Evolutionary conservation across 495 filamentous ascomycete species (phyloP).

Genomic region (Daldinia grandis): DNA sequence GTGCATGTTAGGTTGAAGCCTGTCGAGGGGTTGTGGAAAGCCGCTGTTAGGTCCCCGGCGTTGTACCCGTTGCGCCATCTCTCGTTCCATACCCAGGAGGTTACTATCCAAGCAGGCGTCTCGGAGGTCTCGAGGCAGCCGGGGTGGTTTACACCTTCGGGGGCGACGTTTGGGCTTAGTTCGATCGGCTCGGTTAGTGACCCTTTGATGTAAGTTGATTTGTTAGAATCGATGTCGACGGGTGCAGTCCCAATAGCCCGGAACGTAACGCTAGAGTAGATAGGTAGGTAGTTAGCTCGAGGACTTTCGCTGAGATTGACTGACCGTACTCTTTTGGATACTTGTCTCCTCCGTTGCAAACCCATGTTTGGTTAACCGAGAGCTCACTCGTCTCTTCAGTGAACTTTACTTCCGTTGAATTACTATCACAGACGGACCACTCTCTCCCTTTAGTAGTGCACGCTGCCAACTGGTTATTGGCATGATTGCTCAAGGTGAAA

Average conservation of each 20-base stretch:
- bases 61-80: slow-evolving; percentile 18
- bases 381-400: slow-evolving; percentile 7
- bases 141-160: slow-evolving; percentile 35
- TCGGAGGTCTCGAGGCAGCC: slow-evolving; percentile 31
- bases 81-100: slow-evolving; percentile 38
- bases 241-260: slow-evolving; percentile 17
- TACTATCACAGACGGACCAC: slow-evolving; percentile 20
- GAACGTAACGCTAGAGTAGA: slow-evolving; percentile 22
- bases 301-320: neutral
- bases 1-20: slow-evolving; percentile 29
- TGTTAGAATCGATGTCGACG: slow-evolving; percentile 6
- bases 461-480: slow-evolving; percentile 14
- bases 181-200: slow-evolving; percentile 32
- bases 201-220: slow-evolving; percentile 24
- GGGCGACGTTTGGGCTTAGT: slow-evolving; percentile 37
- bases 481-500: slow-evolving; percentile 34
- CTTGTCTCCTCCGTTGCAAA: slow-evolving; percentile 24
- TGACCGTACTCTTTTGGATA: slow-evolving; percentile 19
- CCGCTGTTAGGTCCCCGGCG: slow-evolving; percentile 24
- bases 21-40: slow-evolving; percentile 25
- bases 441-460: slow-evolving; percentile 16
- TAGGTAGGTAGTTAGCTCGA: slow-evolving; percentile 2
- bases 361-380: slow-evolving; percentile 33
- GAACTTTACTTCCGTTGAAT: slow-evolving; percentile 24
- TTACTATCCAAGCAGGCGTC: slow-evolving; percentile 28